A percentile compares a stretch with the other conserved stretches of the same genome.
These are phyloP conservation scores for Triadica sebifera DNA, from an alignment of 345 rosid species.

Conservation along the genomic window DNA sequence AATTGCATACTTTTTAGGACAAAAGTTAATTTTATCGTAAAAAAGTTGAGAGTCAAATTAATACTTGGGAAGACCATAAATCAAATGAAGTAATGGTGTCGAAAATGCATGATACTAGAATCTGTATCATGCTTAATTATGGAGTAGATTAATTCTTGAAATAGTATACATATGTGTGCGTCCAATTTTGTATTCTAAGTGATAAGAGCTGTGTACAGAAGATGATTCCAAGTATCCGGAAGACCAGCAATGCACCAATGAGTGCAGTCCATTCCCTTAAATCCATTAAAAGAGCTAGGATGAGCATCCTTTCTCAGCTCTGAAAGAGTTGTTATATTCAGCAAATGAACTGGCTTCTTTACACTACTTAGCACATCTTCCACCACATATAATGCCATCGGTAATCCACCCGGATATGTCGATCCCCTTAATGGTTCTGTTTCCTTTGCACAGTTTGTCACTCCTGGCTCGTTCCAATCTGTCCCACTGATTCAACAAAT, in stretches of 20 bases:
- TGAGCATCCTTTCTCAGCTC: constrained; percentile 74
- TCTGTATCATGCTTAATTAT: too few species aligned
- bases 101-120: too few species aligned
- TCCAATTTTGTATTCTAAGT: not conserved
- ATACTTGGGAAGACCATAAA: too few species aligned
- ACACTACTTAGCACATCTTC: constrained; percentile 39
- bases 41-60: too few species aligned
- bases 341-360: constrained; percentile 50
- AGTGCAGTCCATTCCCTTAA: constrained; percentile 65
- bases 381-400: constrained; percentile 39
- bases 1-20: too few species aligned
- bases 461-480: constrained; percentile 54
- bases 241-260: constrained; percentile 76
- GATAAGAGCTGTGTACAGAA: constrained; percentile 43
- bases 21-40: too few species aligned
- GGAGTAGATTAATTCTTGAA: too few species aligned
- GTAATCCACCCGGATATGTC: constrained; percentile 37
- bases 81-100: too few species aligned
- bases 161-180: not conserved
- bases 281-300: constrained; percentile 46
- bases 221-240: constrained; percentile 62
- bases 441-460: constrained; percentile 47
- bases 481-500: constrained; percentile 39
- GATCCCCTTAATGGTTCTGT: constrained; percentile 42
- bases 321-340: constrained; percentile 60